Evolutionary conservation across 2,329 filamentous ascomycete genomes (phyloP).

Genomic region (Scleromitrula shiraiana): DNA sequence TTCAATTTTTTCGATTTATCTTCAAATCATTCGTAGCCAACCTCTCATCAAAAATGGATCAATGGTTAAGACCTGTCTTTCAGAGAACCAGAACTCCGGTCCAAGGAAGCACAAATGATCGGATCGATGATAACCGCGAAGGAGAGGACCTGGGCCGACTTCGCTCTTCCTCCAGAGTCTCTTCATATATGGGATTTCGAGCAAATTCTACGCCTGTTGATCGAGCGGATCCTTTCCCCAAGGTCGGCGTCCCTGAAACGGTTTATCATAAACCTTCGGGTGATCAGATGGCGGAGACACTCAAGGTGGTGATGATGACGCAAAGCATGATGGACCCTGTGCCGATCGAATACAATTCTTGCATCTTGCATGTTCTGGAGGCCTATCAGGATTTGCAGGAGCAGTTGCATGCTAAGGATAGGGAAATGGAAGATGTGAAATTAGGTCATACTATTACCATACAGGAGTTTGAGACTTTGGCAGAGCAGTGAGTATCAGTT

Average conservation of each 20-base stretch:
- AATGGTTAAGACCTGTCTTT: slow-evolving; percentile 26
- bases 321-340: slow-evolving; percentile 18
- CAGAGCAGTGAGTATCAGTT: slow-evolving; percentile 9
- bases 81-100: slow-evolving; percentile 17
- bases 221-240: slow-evolving; percentile 11
- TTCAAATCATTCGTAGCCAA: too few relatives aligned
- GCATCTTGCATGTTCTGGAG: slow-evolving; percentile 28
- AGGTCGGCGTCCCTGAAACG: slow-evolving; percentile 19
- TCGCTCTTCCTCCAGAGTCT: slow-evolving; percentile 20
- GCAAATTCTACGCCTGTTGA: slow-evolving; percentile 13
- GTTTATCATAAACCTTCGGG: slow-evolving; percentile 26
- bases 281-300: slow-evolving; percentile 27
- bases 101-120: slow-evolving; percentile 5
- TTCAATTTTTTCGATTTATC: too few relatives aligned
- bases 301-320: slow-evolving; percentile 30
- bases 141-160: slow-evolving; percentile 16
- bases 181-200: slow-evolving; percentile 21
- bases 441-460: slow-evolving; percentile 21
- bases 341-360: slow-evolving; percentile 27
- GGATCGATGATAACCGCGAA: slow-evolving; percentile 15
- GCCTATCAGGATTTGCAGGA: slow-evolving; percentile 22
- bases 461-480: slow-evolving; percentile 23
- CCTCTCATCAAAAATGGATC: slow-evolving; percentile 20
- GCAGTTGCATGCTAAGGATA: slow-evolving; percentile 17
- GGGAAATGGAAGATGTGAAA: slow-evolving; percentile 21